phyloP scores from a whole-genome alignment of 1,284 basidiomycete species.

The Agaricales sp. region DNA sequence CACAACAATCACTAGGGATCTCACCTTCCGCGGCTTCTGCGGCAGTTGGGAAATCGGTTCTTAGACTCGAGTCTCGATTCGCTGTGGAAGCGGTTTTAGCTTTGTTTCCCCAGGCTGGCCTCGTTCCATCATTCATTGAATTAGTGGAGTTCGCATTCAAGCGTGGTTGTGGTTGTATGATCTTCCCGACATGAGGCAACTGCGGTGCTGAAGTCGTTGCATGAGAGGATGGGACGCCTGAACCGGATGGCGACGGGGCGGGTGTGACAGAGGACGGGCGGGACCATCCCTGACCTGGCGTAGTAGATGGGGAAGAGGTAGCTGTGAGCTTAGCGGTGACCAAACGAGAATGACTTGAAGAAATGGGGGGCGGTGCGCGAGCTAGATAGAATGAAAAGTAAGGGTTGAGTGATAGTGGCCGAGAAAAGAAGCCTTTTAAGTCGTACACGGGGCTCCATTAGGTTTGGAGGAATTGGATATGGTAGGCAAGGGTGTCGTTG shows the following conservation, averaged over 20 bases:
- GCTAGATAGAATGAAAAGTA: constrained; percentile 26
- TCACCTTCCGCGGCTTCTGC: constrained; percentile 81
- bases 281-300: constrained; percentile 63
- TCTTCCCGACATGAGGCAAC: constrained; percentile 46
- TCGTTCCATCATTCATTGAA: constrained; percentile 35
- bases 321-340: constrained; percentile 81
- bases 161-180: constrained; percentile 61
- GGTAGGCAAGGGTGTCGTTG: constrained; percentile 17
- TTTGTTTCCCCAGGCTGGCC: constrained; percentile 57
- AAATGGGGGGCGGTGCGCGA: constrained; percentile 42
- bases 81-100: constrained; percentile 20
- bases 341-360: constrained; percentile 61
- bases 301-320: constrained; percentile 39
- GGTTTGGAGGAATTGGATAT: constrained; percentile 12
- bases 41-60: constrained; percentile 81
- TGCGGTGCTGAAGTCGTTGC: constrained; percentile 29
- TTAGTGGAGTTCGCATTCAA: constrained; percentile 24
- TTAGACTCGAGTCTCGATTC: constrained; percentile 28
- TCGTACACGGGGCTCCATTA: constrained; percentile 21
- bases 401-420: constrained; percentile 1
- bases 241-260: constrained; percentile 23
- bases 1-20: constrained; percentile 15
- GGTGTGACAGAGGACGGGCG: constrained; percentile 46
- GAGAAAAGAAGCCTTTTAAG: constrained; percentile 11
- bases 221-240: constrained; percentile 19